Evolutionary conservation across 495 filamentous ascomycete genomes (phyloP).

Genomic region (Neurospora sp.): DNA sequence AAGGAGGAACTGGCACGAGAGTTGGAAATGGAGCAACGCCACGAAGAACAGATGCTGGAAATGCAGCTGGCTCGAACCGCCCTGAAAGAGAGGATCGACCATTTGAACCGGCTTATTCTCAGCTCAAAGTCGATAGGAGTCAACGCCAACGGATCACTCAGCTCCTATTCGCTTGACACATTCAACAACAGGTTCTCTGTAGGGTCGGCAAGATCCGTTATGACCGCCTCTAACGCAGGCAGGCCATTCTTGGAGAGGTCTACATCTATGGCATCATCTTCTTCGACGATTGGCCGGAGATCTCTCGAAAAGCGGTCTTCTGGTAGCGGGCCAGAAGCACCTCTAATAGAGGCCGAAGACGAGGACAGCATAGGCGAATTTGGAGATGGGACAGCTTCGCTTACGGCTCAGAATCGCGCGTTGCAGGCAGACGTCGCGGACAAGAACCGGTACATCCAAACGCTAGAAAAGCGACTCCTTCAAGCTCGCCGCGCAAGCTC

Average conservation of each 20-base stretch:
- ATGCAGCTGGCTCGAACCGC: slow-evolving; percentile 96
- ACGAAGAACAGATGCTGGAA: slow-evolving; percentile 95
- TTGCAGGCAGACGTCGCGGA: slow-evolving; percentile 88
- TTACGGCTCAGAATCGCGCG: slow-evolving; percentile 71
- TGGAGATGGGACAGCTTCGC: slow-evolving; percentile 75
- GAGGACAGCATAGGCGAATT: slow-evolving; percentile 72
- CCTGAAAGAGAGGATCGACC: slow-evolving; percentile 93
- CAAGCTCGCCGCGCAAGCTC: slow-evolving; percentile 89
- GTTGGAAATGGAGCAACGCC: slow-evolving; percentile 70
- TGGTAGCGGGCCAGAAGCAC: slow-evolving; percentile 22
- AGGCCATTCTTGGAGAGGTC: slow-evolving; percentile 49
- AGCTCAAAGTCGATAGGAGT: slow-evolving; percentile 93
- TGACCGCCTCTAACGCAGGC: slow-evolving; percentile 57
- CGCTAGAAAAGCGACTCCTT: slow-evolving; percentile 80
- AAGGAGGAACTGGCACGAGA: slow-evolving; percentile 63
- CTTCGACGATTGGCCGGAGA: slow-evolving; percentile 45
- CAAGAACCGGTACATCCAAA: slow-evolving; percentile 93
- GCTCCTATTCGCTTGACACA: slow-evolving; percentile 36
- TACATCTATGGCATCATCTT: slow-evolving; percentile 54
- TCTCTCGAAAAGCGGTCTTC: slow-evolving; percentile 34
- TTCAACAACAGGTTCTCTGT: slow-evolving; percentile 15
- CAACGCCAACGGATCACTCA: slow-evolving; percentile 63
- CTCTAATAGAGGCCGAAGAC: slow-evolving; percentile 42
- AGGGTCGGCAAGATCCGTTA: slow-evolving; percentile 59
- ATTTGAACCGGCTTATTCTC: slow-evolving; percentile 89